A percentile compares a stretch with the other conserved stretches of the same genome.
Evolutionary conservation across 2,329 filamentous ascomycete species (phyloP).

Genomic region (Penicillium sp.): DNA sequence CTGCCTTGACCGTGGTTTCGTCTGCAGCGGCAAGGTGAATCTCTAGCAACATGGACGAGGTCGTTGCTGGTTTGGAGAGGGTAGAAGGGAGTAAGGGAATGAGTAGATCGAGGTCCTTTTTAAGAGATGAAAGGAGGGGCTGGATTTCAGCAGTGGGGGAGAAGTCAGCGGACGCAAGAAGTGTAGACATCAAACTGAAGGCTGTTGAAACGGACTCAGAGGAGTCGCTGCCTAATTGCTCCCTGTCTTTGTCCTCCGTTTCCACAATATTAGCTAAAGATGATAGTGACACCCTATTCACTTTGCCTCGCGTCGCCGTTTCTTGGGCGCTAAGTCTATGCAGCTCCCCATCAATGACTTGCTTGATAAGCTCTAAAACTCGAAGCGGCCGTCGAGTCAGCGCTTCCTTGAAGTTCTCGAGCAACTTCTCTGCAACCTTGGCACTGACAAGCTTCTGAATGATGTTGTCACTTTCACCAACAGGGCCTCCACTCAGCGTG

Average conservation of each 20-base stretch:
- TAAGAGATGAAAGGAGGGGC: constrained; percentile 33
- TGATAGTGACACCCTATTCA: constrained; percentile 30
- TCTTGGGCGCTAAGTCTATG: constrained; percentile 11
- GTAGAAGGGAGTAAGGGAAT: constrained; percentile 32
- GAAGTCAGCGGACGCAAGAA: constrained; percentile 44
- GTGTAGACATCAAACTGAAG: constrained; percentile 44
- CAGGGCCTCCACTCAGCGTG: constrained; percentile 14
- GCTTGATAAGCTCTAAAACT: constrained; percentile 43
- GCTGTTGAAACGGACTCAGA: constrained; percentile 41
- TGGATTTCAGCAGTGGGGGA: constrained; percentile 30
- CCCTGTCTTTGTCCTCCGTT: constrained; percentile 14
- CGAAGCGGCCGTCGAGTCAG: constrained; percentile 41
- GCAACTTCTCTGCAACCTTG: constrained; percentile 42
- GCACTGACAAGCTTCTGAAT: constrained; percentile 40
- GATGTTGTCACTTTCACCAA: constrained; percentile 28
- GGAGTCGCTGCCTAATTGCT: constrained; percentile 25
- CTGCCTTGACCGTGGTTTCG: constrained; percentile 19
- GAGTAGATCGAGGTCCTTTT: constrained; percentile 37
- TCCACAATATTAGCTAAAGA: constrained; percentile 38
- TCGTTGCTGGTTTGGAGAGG: constrained; percentile 40
- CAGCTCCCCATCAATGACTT: constrained; percentile 41
- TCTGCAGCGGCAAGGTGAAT: constrained; percentile 37
- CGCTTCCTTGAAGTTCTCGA: constrained; percentile 44
- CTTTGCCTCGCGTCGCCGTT: background rate
- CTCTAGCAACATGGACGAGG: constrained; percentile 44